Conservation (phyloP, 228 moss, liverwort and hornwort genomes). For the Sphagnum magellanicum region DNA sequence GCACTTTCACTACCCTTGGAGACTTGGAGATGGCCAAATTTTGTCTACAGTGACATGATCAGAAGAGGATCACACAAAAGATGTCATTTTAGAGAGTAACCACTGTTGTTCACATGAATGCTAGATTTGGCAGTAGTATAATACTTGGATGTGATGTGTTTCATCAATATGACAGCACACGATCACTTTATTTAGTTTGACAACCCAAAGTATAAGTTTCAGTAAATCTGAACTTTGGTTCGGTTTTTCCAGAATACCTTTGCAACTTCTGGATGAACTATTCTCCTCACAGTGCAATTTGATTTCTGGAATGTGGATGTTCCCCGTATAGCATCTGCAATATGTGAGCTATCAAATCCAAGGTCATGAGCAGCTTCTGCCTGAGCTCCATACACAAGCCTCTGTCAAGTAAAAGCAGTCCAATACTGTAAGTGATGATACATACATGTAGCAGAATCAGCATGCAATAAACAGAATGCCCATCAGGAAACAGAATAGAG, state of each 20-base stretch:
- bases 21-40: too few relatives aligned
- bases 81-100: too few relatives aligned
- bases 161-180: too few relatives aligned
- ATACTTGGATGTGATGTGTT: too few relatives aligned
- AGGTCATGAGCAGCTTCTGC: constrained; percentile 68
- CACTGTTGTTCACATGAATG: too few relatives aligned
- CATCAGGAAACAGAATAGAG: too few relatives aligned
- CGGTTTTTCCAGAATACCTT: constrained; percentile 63
- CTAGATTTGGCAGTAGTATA: too few relatives aligned
- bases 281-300: constrained; percentile 57
- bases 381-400: constrained; percentile 57
- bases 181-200: background rate
- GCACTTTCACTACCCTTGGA: too few relatives aligned
- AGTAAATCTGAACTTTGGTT: constrained; percentile 53
- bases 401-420: constrained; percentile 15
- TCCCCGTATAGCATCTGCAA: constrained; percentile 62
- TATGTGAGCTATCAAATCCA: constrained; percentile 59
- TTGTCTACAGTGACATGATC: too few relatives aligned
- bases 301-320: constrained; percentile 60
- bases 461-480: too few relatives aligned
- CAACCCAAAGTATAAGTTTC: background rate
- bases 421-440: background rate
- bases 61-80: too few relatives aligned
- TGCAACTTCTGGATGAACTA: constrained; percentile 58
- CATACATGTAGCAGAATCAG: too few relatives aligned